A percentile compares a stretch with the other conserved stretches of the same genome.
Evolutionary conservation across 805 yeast genomes (phyloP).

Genomic region (Saccharomycopsis sp.): DNA sequence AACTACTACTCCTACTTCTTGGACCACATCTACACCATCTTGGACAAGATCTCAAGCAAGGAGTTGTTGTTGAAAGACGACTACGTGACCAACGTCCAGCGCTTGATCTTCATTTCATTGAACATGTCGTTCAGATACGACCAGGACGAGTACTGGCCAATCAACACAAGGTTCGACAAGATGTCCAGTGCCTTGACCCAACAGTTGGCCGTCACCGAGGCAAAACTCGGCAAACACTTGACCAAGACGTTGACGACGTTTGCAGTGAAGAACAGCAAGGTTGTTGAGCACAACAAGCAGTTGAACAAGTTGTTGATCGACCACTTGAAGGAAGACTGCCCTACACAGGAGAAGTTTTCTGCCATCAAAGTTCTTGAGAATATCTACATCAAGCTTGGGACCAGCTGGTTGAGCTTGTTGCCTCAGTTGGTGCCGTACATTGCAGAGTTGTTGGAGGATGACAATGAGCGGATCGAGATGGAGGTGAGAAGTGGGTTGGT

Average conservation of each 20-base stretch:
- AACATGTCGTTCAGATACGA: conserved; percentile 79
- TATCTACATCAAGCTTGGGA: conserved; percentile 86
- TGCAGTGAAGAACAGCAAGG: conserved; percentile 59
- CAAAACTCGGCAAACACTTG: conserved; percentile 66
- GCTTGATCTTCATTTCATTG: conserved; percentile 64
- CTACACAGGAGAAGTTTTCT: conserved; percentile 61
- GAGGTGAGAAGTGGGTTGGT: conserved; percentile 89
- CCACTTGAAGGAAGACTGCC: conserved; percentile 58
- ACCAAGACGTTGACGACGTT: conserved; percentile 74
- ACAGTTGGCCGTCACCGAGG: conserved; percentile 64
- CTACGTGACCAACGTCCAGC: conserved; percentile 47
- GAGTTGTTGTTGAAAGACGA: conserved; percentile 26
- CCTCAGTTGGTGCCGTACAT: conserved; percentile 94
- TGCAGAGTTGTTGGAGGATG: conserved; percentile 93
- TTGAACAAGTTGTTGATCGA: conserved; percentile 55
- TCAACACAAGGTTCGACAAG: conserved; percentile 72
- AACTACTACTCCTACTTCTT: conserved; percentile 77
- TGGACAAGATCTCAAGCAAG: conserved; percentile 32
- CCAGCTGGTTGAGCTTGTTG: conserved; percentile 81
- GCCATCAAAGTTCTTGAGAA: conserved; percentile 70
- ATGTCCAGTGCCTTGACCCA: conserved; percentile 52
- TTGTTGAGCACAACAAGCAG: conserved; percentile 63
- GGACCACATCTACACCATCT: conserved; percentile 55
- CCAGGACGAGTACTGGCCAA: conserved; percentile 92
- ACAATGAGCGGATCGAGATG: conserved; percentile 83